Conservation (phyloP, 78 protist genomes). For the Dictyostelium intermedium region DNA sequence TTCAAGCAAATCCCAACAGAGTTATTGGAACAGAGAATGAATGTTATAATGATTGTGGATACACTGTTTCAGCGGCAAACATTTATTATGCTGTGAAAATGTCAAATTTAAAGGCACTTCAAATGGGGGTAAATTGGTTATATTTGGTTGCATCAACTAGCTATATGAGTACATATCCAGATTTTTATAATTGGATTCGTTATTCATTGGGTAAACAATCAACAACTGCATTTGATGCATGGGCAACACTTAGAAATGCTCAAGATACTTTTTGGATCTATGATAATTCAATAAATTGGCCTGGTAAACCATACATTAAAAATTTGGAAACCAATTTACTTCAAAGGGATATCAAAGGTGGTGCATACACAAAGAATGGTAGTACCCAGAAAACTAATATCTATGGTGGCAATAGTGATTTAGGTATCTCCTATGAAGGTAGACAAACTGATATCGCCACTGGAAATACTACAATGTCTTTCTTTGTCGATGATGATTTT, state of each 20-base stretch:
- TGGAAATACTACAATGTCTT: conserved; percentile 25
- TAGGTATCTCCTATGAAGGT: conserved; percentile 45
- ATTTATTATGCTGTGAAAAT: conserved; percentile 41
- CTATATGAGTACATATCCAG: not conserved
- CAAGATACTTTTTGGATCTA: conserved; percentile 23
- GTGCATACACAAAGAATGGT: conserved; percentile 26
- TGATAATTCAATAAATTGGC: not conserved
- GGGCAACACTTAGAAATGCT: conserved; percentile 40
- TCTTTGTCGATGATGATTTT: conserved; percentile 33
- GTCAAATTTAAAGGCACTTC: conserved; percentile 58
- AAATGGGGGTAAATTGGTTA: conserved; percentile 73
- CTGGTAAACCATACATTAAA: conserved; percentile 26
- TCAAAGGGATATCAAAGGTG: conserved; percentile 19
- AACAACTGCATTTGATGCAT: conserved; percentile 25
- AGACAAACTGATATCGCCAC: not conserved
- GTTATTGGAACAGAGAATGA: conserved; percentile 71
- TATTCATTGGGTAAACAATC: conserved; percentile 18
- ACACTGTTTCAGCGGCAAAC: not conserved
- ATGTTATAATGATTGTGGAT: conserved; percentile 55
- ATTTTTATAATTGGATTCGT: conserved; percentile 28
- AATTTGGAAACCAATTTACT: conserved; percentile 21
- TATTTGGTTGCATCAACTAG: not conserved
- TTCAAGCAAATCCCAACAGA: conserved; percentile 39
- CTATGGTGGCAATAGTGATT: not conserved
- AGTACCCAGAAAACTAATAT: not conserved